Base-by-base conservation (phyloP, 768 basidiomycete species). In the Clathrus columnatus region DNA sequence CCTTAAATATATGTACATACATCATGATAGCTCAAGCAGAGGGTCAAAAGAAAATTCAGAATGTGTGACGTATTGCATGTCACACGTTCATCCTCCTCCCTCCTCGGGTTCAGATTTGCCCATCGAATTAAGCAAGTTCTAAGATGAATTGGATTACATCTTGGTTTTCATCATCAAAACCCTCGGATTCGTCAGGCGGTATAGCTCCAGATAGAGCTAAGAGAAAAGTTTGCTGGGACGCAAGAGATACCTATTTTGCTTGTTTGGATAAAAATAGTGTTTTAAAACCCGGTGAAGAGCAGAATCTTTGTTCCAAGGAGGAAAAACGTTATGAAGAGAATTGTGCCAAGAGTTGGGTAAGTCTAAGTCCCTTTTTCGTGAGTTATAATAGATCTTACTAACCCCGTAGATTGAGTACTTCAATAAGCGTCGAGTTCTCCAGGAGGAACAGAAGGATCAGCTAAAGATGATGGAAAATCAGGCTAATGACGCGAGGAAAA, bases 331-430 rank as follows among this genome's bases (percentile, higher is more conserved):
- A 94, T 68, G 80, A 87, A 52, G 69, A 71, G 56, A 82, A 76
- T 61, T 95, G 92, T 65, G 90, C 89, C 1, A 84, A 82, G 69
- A 93, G 91, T 69, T 95, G 91, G 91, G 92, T 91, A 67, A 55
- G 84, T 76, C n/a, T n/a, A n/a, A 18, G 50, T 3, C 24, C 21
- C 29, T 32, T 24, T 17, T 41, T 46, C 50, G 26, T 20, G 51
- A 56, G 21, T 26, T 23, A 10, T 41, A 8, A n/a, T n/a, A n/a
- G n/a, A 32, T 46, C 18, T 46, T 44, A 4, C 27, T 42, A 52
- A 48, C 21, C 27, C 6, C 16, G 29, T 61, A 97, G 94, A 85
- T 97, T 62, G 88, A 89, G 24, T 95, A 97, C 68, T 96, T 97
- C 65, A 95, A 96, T 72, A 87, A 91, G 67, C 82, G 92, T 30